Evolutionary conservation across 108 stramenopile species (phyloP).

Genomic region (Pseudonitzschia multistriata): DNA sequence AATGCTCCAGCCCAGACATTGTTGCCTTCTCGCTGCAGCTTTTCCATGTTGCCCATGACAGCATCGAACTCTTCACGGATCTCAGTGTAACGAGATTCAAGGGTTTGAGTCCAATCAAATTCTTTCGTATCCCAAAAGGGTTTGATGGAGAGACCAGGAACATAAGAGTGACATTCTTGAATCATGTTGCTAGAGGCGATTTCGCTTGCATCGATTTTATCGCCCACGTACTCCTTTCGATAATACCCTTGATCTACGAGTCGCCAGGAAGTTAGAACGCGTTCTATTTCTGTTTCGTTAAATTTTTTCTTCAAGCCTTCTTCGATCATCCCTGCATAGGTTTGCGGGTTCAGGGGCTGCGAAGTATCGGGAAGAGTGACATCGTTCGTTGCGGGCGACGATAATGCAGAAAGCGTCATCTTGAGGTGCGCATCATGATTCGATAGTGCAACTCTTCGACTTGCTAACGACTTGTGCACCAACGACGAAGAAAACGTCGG

Average conservation of each 20-base stretch:
- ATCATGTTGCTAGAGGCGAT: conserved; percentile 36
- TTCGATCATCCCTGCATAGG: conserved; percentile 78
- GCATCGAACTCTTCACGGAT: conserved; percentile 78
- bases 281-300: conserved; percentile 39
- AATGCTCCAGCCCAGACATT: conserved; percentile 85
- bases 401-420: neutral
- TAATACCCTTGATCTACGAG: conserved; percentile 67
- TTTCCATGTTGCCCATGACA: conserved; percentile 51
- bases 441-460: neutral
- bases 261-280: conserved; percentile 75
- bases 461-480: neutral
- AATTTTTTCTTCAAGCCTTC: conserved; percentile 54
- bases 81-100: conserved; percentile 51
- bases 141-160: conserved; percentile 64
- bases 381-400: neutral
- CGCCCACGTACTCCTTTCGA: conserved; percentile 70
- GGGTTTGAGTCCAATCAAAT: conserved; percentile 55
- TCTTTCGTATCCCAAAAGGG: conserved; percentile 68
- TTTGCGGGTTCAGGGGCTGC: conserved; percentile 48
- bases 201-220: conserved; percentile 26
- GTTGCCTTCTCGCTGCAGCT: conserved; percentile 63
- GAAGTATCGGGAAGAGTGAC: conserved; percentile 29
- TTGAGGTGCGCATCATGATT: neutral
- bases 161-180: conserved; percentile 79
- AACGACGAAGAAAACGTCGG: conserved; percentile 5